Evolutionary conservation across 192 early-diverging fungal species (phyloP).

Genomic region (Backusella tarrabulga): DNA sequence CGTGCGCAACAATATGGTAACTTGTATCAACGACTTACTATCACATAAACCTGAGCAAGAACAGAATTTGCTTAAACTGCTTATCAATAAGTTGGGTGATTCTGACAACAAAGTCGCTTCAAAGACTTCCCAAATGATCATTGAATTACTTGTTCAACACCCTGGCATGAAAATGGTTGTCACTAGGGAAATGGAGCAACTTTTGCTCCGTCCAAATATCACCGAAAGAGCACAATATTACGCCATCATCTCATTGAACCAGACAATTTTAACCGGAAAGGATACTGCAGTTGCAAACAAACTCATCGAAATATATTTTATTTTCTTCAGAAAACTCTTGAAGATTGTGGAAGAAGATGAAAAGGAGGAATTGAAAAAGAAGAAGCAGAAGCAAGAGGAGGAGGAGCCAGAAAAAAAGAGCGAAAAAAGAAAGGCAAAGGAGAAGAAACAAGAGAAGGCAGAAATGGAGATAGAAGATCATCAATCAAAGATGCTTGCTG

Average conservation of each 20-base stretch:
- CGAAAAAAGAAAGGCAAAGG: slow-evolving; percentile 16
- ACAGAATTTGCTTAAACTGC: slow-evolving; percentile 86
- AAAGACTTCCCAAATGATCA: slow-evolving; percentile 76
- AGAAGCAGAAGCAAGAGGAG: slow-evolving; percentile 28
- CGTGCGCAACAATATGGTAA: slow-evolving; percentile 80
- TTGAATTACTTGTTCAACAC: slow-evolving; percentile 67
- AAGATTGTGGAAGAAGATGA: slow-evolving; percentile 48
- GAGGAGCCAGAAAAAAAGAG: slow-evolving; percentile 27
- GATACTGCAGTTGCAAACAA: slow-evolving; percentile 77
- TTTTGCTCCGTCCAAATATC: slow-evolving; percentile 73
- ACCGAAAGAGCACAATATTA: slow-evolving; percentile 88
- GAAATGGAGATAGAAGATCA: slow-evolving; percentile 55
- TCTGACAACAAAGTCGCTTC: slow-evolving; percentile 82
- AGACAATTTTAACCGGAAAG: slow-evolving; percentile 78
- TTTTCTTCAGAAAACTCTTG: slow-evolving; percentile 82
- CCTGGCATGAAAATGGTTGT: slow-evolving; percentile 92
- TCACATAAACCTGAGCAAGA: slow-evolving; percentile 93
- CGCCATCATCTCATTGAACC: slow-evolving; percentile 88
- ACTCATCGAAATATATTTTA: slow-evolving; percentile 90
- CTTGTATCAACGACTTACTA: slow-evolving; percentile 75
- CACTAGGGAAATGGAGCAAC: slow-evolving; percentile 82
- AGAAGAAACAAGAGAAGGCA: slow-evolving; percentile 34
- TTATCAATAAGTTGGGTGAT: slow-evolving; percentile 97
- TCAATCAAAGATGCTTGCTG: slow-evolving; percentile 85
- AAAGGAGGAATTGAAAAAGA: slow-evolving; percentile 47